Percentiles rank a stretch among this genome's conserved stretches.
Evolutionary conservation across 805 yeast genomes (phyloP).

Genomic region (Yarrowia phangngaensis): DNA sequence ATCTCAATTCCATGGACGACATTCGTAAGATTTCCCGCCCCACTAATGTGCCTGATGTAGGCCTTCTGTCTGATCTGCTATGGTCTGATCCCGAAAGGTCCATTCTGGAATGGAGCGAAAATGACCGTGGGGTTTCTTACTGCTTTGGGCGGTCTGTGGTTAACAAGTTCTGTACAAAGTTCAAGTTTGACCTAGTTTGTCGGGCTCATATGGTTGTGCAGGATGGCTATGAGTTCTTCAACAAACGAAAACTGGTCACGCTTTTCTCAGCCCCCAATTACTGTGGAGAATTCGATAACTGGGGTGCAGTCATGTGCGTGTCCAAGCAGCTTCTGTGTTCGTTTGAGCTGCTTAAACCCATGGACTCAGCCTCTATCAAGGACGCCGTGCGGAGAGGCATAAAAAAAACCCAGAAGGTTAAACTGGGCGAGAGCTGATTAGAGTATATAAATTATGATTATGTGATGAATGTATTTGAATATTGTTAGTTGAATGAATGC

Average conservation of each 20-base stretch:
- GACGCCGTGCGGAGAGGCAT: slow-evolving; percentile 22
- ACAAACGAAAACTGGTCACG: slow-evolving; percentile 62
- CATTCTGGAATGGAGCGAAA: slow-evolving; percentile 72
- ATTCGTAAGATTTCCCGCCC: slow-evolving; percentile 66
- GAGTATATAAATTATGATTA: too few relatives aligned
- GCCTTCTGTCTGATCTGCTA: slow-evolving; percentile 62
- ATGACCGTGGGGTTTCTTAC: slow-evolving; percentile 72
- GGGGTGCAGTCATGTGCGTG: slow-evolving; percentile 97
- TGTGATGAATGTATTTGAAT: too few relatives aligned
- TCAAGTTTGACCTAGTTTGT: slow-evolving; percentile 70
- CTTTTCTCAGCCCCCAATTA: slow-evolving; percentile 68
- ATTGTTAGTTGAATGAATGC: too few relatives aligned
- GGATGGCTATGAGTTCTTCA: slow-evolving; percentile 68
- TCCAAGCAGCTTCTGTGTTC: slow-evolving; percentile 83
- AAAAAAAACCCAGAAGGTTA: slow-evolving; percentile 25
- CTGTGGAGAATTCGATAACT: slow-evolving; percentile 73
- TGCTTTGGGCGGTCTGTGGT: slow-evolving; percentile 70
- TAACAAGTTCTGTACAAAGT: slow-evolving; percentile 62
- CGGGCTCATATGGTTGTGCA: slow-evolving; percentile 81
- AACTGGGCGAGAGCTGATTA: slow-evolving; percentile 24
- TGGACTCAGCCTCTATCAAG: slow-evolving; percentile 24
- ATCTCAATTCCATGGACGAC: slow-evolving; percentile 64
- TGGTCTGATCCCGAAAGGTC: slow-evolving; percentile 82
- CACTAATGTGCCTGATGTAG: slow-evolving; percentile 75
- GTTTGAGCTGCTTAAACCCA: slow-evolving; percentile 83